phyloP scores from a whole-genome alignment of 768 basidiomycete genomes.

The Suillus subaureus region DNA sequence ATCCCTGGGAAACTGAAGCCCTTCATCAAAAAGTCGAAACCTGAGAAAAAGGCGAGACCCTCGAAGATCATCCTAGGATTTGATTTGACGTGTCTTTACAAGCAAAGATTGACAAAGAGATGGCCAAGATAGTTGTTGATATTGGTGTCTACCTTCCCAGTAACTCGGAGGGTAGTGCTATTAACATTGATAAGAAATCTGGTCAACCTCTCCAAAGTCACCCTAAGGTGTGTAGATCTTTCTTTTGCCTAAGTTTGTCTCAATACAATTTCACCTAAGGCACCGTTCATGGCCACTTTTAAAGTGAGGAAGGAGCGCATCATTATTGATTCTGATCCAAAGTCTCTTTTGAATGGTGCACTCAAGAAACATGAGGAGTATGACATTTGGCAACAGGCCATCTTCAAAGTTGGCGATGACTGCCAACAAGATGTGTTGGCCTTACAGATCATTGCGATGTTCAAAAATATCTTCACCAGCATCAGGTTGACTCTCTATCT shows the following conservation, averaged over 20 bases:
- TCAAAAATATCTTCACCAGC: constrained; percentile 94
- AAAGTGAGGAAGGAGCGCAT: constrained; percentile 89
- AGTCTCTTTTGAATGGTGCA: constrained; percentile 66
- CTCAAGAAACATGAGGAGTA: constrained; percentile 65
- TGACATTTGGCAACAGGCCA: constrained; percentile 96
- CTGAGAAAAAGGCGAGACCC: constrained; percentile 85
- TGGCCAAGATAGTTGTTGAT: constrained; percentile 92
- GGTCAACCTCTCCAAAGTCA: constrained; percentile 96
- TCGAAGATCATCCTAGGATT: neutral
- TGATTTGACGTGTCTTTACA: constrained; percentile 30
- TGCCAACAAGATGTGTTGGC: constrained; percentile 99
- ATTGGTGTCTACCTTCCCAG: constrained; percentile 97
- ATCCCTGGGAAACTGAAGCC: constrained; percentile 98
- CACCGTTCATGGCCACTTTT: constrained; percentile 99
- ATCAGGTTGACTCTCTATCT: constrained; percentile 90
- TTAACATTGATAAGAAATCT: constrained; percentile 97
- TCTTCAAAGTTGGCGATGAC: constrained; percentile 99
- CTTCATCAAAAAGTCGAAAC: constrained; percentile 91
- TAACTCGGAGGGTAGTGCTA: constrained; percentile 94
- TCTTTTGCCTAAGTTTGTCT: neutral
- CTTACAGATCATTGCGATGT: constrained; percentile 97
- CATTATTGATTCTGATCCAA: constrained; percentile 68
- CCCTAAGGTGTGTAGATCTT: constrained; percentile 71
- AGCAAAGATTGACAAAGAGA: constrained; percentile 99
- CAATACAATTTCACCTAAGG: constrained; percentile 48